Evolutionary conservation across 176 grass and related monocot genomes (phyloP), one percentile per base, ranked within the genome.

Genomic region (Rhynchospora tenuis): DNA sequence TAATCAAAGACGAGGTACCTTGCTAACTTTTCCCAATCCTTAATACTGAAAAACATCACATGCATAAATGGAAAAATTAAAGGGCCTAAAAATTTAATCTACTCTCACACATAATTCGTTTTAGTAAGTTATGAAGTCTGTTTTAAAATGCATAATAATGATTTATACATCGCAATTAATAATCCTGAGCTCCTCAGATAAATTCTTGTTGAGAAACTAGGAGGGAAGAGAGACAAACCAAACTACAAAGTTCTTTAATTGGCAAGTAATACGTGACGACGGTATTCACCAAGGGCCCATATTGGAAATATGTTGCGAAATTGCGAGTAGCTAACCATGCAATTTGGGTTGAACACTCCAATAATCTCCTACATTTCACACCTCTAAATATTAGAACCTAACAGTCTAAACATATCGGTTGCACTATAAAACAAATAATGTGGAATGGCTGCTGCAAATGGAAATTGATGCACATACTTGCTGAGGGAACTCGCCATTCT

Each of bases 241-340:
- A 23, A 77, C 23, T 77, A 77, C 58, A 1, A 60, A 7, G 42
- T 58, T 24, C 86, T 62, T 79, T 82, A 82, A 58, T 19, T 59
- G 2, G 26, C 43, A 5, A 48, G 73, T 62, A 98, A 38, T 7
- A 93, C 87, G 0, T 81, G 85, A 59, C 73, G 85, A 0, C 85
- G 85, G 73, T 94, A 94, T 73, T 94, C 89, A 5, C 95, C 90
- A 0, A 98, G 89, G 9, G 92, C 92, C 95, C 95, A 98, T 12
- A 98, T 86, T 3, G 95, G 92, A 84, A 98, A 98, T 79, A 87
- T 91, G 81, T 94, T 84, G 59, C 87, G 81, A 42, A 87, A 98
- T 61, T 89, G 81, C 45, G 92, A 89, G 61, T 97, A 94, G 26
- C 87, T 94, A 48, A 94, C 85, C 90, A 91, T 97, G 89, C 92